Conservation (phyloP, 2,329 filamentous ascomycete genomes). For the Arthroderma sp. region DNA sequence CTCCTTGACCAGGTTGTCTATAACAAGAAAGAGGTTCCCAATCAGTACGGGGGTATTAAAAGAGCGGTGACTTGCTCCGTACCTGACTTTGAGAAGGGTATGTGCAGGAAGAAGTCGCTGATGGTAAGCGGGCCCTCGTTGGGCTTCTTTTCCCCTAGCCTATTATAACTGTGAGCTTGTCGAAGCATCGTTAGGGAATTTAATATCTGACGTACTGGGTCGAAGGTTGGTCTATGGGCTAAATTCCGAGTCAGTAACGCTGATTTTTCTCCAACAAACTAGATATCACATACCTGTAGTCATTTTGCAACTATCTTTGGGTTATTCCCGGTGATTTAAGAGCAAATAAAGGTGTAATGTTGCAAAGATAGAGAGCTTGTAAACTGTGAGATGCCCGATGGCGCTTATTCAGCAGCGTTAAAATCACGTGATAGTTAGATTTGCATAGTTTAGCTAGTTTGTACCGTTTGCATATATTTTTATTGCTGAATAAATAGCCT, state of each 20-base stretch:
- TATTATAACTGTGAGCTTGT: constrained; percentile 29
- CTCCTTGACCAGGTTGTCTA: constrained; percentile 78
- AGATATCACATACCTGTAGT: constrained; percentile 29
- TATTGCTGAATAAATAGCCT: no score
- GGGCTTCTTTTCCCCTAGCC: constrained; percentile 89
- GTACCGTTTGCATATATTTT: no score
- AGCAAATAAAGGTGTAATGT: neutral
- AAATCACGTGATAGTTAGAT: neutral
- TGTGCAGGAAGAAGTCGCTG: constrained; percentile 90
- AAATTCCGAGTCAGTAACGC: constrained; percentile 24
- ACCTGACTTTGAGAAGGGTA: constrained; percentile 80
- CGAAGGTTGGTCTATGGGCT: constrained; percentile 82
- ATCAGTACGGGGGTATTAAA: neutral
- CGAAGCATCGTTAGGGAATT: neutral
- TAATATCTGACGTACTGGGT: constrained; percentile 51
- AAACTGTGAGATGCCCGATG: no score
- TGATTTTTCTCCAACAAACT: neutral
- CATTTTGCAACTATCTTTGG: constrained; percentile 19
- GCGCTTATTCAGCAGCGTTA: neutral
- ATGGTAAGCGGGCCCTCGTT: constrained; percentile 86
- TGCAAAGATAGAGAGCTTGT: neutral
- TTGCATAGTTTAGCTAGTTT: no score
- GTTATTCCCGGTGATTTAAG: neutral
- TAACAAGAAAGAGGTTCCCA: constrained; percentile 14
- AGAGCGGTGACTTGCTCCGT: constrained; percentile 20